Evolutionary conservation across 345 rosid species (phyloP).

Genomic region (Raphanus raphanistrum): DNA sequence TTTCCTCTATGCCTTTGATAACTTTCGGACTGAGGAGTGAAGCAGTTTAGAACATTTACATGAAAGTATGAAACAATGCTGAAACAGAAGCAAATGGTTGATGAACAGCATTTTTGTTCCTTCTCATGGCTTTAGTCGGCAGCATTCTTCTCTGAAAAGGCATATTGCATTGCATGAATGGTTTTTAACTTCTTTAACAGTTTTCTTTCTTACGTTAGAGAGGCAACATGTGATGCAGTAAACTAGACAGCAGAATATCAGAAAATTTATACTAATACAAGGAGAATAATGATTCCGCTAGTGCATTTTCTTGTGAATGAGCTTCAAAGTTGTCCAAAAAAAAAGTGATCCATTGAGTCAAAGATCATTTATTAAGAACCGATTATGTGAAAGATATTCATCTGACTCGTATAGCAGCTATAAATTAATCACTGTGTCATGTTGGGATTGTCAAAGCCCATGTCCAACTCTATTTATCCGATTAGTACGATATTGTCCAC

Average conservation of each 20-base stretch:
- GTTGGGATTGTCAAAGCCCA: too few relatives aligned
- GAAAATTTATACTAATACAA: not conserved
- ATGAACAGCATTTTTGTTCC: not conserved
- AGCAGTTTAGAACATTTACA: not conserved
- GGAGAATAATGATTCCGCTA: not conserved
- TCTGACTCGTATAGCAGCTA: not conserved
- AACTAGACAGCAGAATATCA: not conserved
- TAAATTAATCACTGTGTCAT: not conserved
- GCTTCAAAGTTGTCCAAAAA: not conserved
- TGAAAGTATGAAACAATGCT: not conserved
- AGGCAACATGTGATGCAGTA: not conserved
- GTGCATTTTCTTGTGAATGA: constrained; percentile 5
- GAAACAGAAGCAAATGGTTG: not conserved
- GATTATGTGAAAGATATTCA: not conserved
- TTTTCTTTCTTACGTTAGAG: not conserved
- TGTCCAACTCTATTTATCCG: too few relatives aligned
- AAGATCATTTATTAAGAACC: constrained; percentile 1
- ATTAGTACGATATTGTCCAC: too few relatives aligned
- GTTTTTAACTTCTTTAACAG: not conserved
- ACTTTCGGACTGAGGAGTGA: too few relatives aligned
- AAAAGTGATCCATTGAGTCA: constrained; percentile 1
- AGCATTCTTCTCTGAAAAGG: not conserved
- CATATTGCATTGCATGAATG: not conserved
- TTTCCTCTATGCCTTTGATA: not conserved
- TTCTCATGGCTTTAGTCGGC: not conserved